Conservation (phyloP, 805 yeast species). For the Ogataea paraovalis region DNA sequence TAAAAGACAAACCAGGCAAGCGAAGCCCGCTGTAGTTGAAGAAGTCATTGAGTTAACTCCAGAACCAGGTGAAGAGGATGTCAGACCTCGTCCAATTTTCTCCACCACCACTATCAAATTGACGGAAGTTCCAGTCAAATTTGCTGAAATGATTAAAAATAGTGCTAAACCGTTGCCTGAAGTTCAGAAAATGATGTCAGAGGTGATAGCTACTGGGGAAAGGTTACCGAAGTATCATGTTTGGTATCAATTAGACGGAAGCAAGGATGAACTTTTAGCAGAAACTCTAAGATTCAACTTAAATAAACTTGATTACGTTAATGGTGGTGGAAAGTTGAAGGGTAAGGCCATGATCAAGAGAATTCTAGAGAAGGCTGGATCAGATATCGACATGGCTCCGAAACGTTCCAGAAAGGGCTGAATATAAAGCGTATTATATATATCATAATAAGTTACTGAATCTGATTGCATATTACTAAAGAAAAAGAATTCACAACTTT, state of each 20-base stretch:
- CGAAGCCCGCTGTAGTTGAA: conserved; percentile 7
- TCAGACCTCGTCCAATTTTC: conserved; percentile 42
- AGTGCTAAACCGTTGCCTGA: conserved; percentile 57
- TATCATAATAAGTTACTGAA: background rate
- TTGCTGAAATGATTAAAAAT: conserved; percentile 58
- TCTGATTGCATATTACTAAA: too few relatives aligned
- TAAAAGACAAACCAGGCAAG: conserved; percentile 26
- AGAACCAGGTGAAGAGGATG: conserved; percentile 33
- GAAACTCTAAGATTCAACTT: conserved; percentile 59
- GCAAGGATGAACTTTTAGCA: conserved; percentile 61
- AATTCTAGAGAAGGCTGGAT: conserved; percentile 26
- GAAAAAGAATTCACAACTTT: too few relatives aligned
- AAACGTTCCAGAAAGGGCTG: conserved; percentile 13
- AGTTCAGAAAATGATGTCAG: conserved; percentile 59
- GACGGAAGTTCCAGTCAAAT: conserved; percentile 60
- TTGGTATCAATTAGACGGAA: conserved; percentile 83
- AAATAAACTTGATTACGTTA: conserved; percentile 34
- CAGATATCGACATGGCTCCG: conserved; percentile 19
- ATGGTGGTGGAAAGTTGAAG: conserved; percentile 32
- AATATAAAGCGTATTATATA: conserved; percentile 14
- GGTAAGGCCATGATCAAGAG: conserved; percentile 31
- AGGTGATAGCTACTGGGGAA: conserved; percentile 54
- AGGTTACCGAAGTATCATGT: conserved; percentile 59
- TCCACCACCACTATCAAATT: conserved; percentile 67
- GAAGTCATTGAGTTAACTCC: conserved; percentile 20